Evolutionary conservation across 2,329 filamentous ascomycete genomes (phyloP).

Genomic region (Epicoccum sorghinum): DNA sequence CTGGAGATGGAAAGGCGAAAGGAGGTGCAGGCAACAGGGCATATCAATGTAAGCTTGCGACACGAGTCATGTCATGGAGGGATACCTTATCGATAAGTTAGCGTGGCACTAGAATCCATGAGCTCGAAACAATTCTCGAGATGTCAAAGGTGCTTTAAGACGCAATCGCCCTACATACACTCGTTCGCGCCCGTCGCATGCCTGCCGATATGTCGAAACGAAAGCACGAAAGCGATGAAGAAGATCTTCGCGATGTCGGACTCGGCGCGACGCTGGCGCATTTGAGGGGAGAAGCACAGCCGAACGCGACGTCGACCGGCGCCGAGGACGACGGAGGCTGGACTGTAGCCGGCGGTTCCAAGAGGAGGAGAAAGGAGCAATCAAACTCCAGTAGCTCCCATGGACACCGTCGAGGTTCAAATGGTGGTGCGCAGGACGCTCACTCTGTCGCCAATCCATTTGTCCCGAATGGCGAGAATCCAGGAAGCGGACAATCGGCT

Average conservation of each 20-base stretch:
- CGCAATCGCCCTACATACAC: neutral
- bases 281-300: slow-evolving; percentile 27
- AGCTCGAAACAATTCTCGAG: slow-evolving; percentile 11
- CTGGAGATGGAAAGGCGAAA: no score
- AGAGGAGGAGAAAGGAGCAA: slow-evolving; percentile 31
- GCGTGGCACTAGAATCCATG: neutral
- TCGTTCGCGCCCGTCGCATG: slow-evolving; percentile 12
- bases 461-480: slow-evolving; percentile 16
- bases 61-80: neutral
- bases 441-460: slow-evolving; percentile 25
- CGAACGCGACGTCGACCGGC: slow-evolving; percentile 15
- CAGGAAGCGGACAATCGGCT: slow-evolving; percentile 12
- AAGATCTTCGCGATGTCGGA: slow-evolving; percentile 28
- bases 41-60: no score
- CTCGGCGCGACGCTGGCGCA: slow-evolving; percentile 40
- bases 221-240: slow-evolving; percentile 31
- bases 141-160: neutral
- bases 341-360: slow-evolving; percentile 35
- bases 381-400: slow-evolving; percentile 11
- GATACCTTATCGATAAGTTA: slow-evolving; percentile 1
- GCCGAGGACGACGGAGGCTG: slow-evolving; percentile 33
- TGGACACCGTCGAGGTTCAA: slow-evolving; percentile 9
- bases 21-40: no score
- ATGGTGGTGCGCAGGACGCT: neutral
- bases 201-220: slow-evolving; percentile 37